phyloP scores from a whole-genome alignment of 441 rosid species.

The Populus trichocarpa region DNA sequence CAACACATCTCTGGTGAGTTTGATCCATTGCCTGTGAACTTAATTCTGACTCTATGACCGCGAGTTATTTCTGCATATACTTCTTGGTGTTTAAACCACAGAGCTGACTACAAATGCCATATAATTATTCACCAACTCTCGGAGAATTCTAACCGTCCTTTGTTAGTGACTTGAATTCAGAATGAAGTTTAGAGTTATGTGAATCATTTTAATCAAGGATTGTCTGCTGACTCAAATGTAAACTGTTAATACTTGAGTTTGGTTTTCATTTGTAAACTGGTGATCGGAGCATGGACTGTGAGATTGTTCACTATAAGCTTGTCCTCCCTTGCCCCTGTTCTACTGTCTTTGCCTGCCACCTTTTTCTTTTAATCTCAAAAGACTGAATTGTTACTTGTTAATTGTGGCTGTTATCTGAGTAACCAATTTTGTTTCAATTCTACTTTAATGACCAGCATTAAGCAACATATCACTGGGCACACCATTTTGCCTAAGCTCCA shows the following conservation, averaged over 20 bases:
- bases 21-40: neutral
- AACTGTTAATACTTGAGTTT: neutral
- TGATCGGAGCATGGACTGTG: neutral
- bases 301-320: neutral
- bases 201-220: neutral
- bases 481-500: neutral
- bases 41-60: neutral
- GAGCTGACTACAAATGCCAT: neutral
- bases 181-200: neutral
- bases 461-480: neutral
- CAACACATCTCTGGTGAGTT: slow-evolving; percentile 77
- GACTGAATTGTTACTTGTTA: no score
- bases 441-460: neutral
- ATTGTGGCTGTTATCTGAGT: neutral
- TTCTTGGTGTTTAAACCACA: neutral
- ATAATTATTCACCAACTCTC: neutral
- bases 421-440: neutral
- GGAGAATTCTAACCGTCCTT: neutral
- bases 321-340: neutral
- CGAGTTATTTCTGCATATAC: neutral
- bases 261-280: neutral
- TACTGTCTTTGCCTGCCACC: neutral
- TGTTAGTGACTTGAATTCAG: neutral
- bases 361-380: neutral
- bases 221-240: neutral